Evolutionary conservation across 768 basidiomycete species (phyloP), one percentile per base, ranked within the genome.

Genomic region (Amanita polypyramis): DNA sequence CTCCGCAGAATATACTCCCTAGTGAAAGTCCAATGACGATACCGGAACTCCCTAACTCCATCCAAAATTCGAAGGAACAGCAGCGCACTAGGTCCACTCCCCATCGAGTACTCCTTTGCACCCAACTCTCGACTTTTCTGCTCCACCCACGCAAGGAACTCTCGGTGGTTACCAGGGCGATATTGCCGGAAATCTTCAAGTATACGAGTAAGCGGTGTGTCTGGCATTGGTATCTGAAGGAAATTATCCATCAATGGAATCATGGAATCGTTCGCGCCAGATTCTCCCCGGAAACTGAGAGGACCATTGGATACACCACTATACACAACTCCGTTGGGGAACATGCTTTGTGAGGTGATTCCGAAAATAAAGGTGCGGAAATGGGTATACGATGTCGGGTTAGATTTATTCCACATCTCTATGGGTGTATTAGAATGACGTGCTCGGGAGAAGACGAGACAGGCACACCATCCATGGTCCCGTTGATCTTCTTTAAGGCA

Each of bases 361-460:
- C 64, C 64, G 43, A 65, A 64, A 23, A 65, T 65, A 45, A 65
- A 65, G 23, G 60, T 61, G 41, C 64, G 56, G 53, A 65, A 64
- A 4, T 59, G 60, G n/a, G 57, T 55, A 50, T 65, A 65, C 19
- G 44, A 36, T 5, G 19, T 60, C 55, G 59, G 60, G n/a, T 58
- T 61, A 34, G 54, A 56, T 41, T 59, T 57, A 3, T 49, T 52
- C 61, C 61, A 62, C 63, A 64, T 64, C 0, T 20, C 44, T 45
- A 21, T 2, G 14, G 4, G n/a, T 19, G 10, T 19, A 19, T 45
- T 14, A 27, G 33, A 20, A 23, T 20, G 14, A n/a, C n/a, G n/a
- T n/a, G 11, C 11, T 45, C 30, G 14, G 15, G 9, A 9, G 14
- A 36, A 35, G 15, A 10, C 9, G 3, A 33, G 11, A 3, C 4